Base-by-base conservation (phyloP, 331 rosid species). In the Rhamnella rubrinervis region DNA sequence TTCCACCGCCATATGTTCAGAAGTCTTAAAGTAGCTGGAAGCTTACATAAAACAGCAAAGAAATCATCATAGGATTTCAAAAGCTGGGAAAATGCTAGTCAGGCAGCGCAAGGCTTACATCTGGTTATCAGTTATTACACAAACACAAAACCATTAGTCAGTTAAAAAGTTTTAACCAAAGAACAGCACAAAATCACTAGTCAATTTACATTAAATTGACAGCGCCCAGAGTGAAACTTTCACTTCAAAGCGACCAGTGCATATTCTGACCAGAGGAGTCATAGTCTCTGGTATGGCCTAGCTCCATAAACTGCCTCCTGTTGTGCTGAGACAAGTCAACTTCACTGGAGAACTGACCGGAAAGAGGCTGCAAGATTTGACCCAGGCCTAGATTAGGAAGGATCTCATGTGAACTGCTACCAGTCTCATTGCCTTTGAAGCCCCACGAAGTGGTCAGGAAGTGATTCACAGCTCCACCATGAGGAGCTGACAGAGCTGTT, bases 221-320 rank as follows among this genome's bases (percentile, higher is more conserved):
- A 0, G 49, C 16, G 20, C 6, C 55, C 55, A 49, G 53, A 57
- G n/a, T 47, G 75, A 13, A 41, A 31, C 35, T 31, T 31, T 31
- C 52, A 61, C 76, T 75, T 79, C 71, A 93, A 60, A 93, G 97
- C 11, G 96, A 86, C 96, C 98, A 93, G 40, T 82, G 78, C 71
- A 78, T 67, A 61, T 84, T 84, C 78, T 81, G 89, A 72, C 77
- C 47, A 47, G 81, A 69, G 68, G 81, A 73, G 63, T 82, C 88
- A 57, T 72, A 88, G 31, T 74, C 75, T 67, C 87, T 66, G 15
- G 89, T 53, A 75, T 85, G 88, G 70, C 66, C 90, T 20, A 78
- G 71, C 63, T 86, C 96, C 97, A 86, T 79, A 59, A 78, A 85
- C 46, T 85, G 89, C 90, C 93, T 86, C 92, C 97, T 75, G 19